phyloP scores from a whole-genome alignment of 2,329 filamentous ascomycete genomes.

The Exophiala aquamarina region DNA sequence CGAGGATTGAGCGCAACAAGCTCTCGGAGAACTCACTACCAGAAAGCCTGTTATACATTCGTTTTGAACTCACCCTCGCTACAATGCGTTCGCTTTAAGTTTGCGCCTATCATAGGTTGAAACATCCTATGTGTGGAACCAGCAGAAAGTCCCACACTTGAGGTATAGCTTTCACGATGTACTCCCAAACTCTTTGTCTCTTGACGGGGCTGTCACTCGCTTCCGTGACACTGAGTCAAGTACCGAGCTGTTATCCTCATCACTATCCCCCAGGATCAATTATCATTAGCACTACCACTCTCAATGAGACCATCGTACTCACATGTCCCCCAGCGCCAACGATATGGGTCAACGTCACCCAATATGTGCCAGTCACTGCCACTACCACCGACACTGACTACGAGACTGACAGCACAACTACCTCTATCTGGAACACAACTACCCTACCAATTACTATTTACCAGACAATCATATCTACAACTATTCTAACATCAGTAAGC shows the following conservation, averaged over 20 bases:
- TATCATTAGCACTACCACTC: slow-evolving; percentile 4
- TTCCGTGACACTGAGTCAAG: slow-evolving; percentile 9
- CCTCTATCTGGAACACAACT: slow-evolving; percentile 12
- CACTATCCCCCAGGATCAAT: slow-evolving; percentile 6
- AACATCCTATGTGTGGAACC: background rate
- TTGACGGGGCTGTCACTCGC: slow-evolving; percentile 14
- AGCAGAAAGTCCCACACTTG: no score
- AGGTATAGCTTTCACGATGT: no score
- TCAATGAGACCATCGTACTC: slow-evolving; percentile 13
- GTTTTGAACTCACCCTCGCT: slow-evolving; percentile 5
- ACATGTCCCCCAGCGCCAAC: slow-evolving; percentile 20
- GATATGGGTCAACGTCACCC: slow-evolving; percentile 18
- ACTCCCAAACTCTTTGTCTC: background rate
- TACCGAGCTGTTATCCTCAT: slow-evolving; percentile 1
- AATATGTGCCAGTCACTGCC: slow-evolving; percentile 10
- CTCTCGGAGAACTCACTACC: no score
- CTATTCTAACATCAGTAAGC: slow-evolving; percentile 16
- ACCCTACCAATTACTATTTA: slow-evolving; percentile 22
- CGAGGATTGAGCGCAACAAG: background rate
- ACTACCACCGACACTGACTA: slow-evolving; percentile 8
- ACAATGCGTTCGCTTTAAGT: slow-evolving; percentile 7
- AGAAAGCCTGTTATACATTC: slow-evolving; percentile 4
- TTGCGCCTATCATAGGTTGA: background rate
- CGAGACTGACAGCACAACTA: slow-evolving; percentile 6
- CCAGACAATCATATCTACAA: slow-evolving; percentile 24